Conservation (phyloP, 139 green algal species). For the Closterium sp. region DNA sequence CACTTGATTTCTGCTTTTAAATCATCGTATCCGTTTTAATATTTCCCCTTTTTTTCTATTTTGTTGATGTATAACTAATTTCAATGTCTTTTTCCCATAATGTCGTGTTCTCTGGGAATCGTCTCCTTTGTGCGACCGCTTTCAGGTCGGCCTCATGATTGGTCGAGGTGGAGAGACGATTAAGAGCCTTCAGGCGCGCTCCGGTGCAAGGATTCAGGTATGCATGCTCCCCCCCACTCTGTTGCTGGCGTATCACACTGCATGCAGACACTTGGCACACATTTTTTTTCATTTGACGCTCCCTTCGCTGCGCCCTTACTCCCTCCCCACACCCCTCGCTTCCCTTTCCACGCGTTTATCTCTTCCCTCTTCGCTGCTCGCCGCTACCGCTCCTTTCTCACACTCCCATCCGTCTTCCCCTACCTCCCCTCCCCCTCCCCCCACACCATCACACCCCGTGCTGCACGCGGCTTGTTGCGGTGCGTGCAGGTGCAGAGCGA, state of each 20-base stretch:
- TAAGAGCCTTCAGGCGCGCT: slow-evolving; percentile 84
- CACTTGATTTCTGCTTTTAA: too few species aligned
- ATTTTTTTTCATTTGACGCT: background rate
- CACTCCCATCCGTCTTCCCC: background rate
- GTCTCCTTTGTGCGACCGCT: background rate
- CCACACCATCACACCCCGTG: background rate
- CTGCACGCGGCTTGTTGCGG: background rate
- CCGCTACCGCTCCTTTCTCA: background rate
- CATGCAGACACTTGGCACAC: background rate
- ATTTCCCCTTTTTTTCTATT: background rate
- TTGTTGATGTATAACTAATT: too few species aligned
- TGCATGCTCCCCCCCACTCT: background rate
- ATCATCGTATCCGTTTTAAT: too few species aligned
- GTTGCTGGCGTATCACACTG: background rate
- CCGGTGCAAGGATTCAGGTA: slow-evolving; percentile 75
- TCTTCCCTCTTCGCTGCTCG: background rate
- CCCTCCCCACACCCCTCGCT: background rate
- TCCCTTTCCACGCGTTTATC: background rate
- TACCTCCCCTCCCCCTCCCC: background rate
- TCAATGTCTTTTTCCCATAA: too few species aligned
- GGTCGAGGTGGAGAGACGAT: slow-evolving; percentile 96
- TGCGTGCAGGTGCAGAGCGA: slow-evolving; percentile 49
- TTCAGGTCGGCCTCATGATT: slow-evolving; percentile 89
- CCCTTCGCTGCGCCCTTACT: background rate
- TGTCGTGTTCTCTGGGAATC: background rate